A percentile compares a stretch with the other conserved stretches of the same genome.
These are phyloP conservation scores for Eleusine indica DNA, from an alignment of 176 grass and related monocot species.

Conservation along the genomic window DNA sequence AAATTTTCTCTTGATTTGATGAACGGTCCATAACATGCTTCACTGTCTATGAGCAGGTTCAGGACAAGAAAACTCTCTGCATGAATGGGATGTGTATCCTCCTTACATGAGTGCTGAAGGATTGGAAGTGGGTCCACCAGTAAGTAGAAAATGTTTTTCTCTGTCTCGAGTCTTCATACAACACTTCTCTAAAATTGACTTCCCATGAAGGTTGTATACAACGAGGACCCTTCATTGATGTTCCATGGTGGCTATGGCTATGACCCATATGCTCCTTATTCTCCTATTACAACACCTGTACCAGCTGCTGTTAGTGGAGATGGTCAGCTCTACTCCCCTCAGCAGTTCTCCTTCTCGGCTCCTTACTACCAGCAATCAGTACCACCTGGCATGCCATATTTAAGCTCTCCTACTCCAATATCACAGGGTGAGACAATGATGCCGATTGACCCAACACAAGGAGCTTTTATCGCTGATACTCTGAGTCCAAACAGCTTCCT, in stretches of 20 bases:
- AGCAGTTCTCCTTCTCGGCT: conserved; percentile 93
- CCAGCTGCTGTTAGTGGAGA: conserved; percentile 74
- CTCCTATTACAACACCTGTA: conserved; percentile 82
- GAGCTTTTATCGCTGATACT: conserved; percentile 62
- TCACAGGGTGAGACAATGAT: conserved; percentile 70
- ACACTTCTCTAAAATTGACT: conserved; percentile 33
- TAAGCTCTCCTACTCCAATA: conserved; percentile 72
- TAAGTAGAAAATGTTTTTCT: conserved; percentile 48
- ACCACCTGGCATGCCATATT: conserved; percentile 71
- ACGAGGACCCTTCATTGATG: conserved; percentile 85
- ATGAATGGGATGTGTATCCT: conserved; percentile 77
- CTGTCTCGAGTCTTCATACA: not conserved
- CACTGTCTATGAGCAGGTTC: conserved; percentile 34
- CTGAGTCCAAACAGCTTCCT: conserved; percentile 69
- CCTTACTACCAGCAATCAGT: conserved; percentile 87
- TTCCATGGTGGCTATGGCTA: conserved; percentile 92
- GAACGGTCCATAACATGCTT: conserved; percentile 39
- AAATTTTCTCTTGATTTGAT: conserved; percentile 32
- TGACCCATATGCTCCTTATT: conserved; percentile 90
- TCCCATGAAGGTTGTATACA: conserved; percentile 75
- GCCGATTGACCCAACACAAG: conserved; percentile 73
- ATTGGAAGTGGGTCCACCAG: conserved; percentile 65
- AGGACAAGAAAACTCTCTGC: conserved; percentile 65
- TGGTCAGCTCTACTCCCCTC: conserved; percentile 85
- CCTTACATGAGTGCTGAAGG: conserved; percentile 68